These are phyloP conservation scores for Trichocladium antarcticum DNA, from an alignment of 495 filamentous ascomycete species.

Conservation along the genomic window DNA sequence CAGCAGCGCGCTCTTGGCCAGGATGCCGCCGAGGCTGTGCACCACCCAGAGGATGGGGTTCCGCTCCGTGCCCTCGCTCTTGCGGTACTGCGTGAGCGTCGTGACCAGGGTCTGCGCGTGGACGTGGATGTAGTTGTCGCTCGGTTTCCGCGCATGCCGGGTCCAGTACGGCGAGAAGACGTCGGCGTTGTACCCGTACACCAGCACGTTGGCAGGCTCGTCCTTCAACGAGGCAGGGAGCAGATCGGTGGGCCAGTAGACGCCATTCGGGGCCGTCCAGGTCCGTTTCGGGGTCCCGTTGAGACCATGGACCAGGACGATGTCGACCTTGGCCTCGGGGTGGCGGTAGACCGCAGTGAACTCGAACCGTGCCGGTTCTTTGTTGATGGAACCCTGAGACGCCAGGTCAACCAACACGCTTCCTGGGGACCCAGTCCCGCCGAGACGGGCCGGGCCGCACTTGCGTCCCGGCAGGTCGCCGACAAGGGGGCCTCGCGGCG, in stretches of 20 bases:
- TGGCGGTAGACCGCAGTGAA: constrained; percentile 57
- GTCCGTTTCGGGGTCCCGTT: constrained; percentile 67
- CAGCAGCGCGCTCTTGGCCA: constrained; percentile 56
- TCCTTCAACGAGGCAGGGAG: constrained; percentile 53
- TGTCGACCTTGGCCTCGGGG: constrained; percentile 49
- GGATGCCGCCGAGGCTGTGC: constrained; percentile 71
- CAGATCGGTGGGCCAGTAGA: constrained; percentile 69
- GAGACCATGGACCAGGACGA: constrained; percentile 74
- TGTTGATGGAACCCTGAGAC: constrained; percentile 37
- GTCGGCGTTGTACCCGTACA: constrained; percentile 79
- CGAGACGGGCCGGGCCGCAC: constrained; percentile 12
- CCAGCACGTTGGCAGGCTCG: constrained; percentile 57
- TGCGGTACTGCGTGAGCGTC: constrained; percentile 37
- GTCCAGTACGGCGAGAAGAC: constrained; percentile 48
- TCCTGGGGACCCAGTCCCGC: neutral
- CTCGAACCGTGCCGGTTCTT: constrained; percentile 54
- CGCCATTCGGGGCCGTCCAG: constrained; percentile 57
- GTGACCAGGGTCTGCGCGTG: constrained; percentile 75
- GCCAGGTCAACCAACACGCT: neutral
- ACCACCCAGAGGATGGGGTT: constrained; percentile 79
- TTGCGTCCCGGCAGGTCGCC: neutral
- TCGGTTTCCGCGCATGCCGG: constrained; percentile 32
- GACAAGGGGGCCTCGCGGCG: no score
- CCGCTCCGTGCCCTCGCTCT: constrained; percentile 45
- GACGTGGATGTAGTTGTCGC: constrained; percentile 67